These are phyloP conservation scores for Myxozyma neotropica DNA, from an alignment of 805 yeast species.

Conservation along the genomic window DNA sequence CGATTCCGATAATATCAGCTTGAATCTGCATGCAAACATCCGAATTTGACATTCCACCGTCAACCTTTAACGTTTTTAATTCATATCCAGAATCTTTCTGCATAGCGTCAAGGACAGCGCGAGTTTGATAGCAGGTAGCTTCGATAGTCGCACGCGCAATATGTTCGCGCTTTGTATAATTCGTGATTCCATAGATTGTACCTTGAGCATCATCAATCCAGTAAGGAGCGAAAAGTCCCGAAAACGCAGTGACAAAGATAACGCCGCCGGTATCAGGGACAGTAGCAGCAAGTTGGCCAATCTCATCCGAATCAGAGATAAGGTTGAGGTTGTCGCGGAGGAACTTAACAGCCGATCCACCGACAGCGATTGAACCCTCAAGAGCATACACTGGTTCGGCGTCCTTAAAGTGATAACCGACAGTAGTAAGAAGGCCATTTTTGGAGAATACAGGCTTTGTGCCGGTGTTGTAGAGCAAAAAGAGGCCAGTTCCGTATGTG, in stretches of 20 bases:
- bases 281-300: conserved; percentile 85
- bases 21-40: conserved; percentile 92
- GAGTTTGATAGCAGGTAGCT: conserved; percentile 91
- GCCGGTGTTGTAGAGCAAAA: conserved; percentile 87
- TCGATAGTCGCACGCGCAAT: conserved; percentile 93
- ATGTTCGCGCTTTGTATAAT: conserved; percentile 87
- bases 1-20: conserved; percentile 86
- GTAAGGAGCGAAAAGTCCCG: conserved; percentile 93
- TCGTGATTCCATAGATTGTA: conserved; percentile 89
- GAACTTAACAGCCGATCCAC: conserved; percentile 94
- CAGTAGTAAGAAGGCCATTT: conserved; percentile 85
- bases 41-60: conserved; percentile 94
- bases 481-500: conserved; percentile 96
- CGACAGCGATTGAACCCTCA: conserved; percentile 96
- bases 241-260: conserved; percentile 91
- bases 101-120: conserved; percentile 91
- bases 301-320: conserved; percentile 78
- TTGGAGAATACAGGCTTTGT: conserved; percentile 64
- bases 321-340: conserved; percentile 84
- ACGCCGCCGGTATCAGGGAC: conserved; percentile 87
- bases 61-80: conserved; percentile 61
- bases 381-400: conserved; percentile 78
- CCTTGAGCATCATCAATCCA: conserved; percentile 95
- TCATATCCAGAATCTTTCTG: conserved; percentile 73
- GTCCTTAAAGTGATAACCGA: conserved; percentile 86